These are phyloP conservation scores for Phoenix dactylifera DNA, from an alignment of 176 grass and related monocot species.

Conservation along the genomic window DNA sequence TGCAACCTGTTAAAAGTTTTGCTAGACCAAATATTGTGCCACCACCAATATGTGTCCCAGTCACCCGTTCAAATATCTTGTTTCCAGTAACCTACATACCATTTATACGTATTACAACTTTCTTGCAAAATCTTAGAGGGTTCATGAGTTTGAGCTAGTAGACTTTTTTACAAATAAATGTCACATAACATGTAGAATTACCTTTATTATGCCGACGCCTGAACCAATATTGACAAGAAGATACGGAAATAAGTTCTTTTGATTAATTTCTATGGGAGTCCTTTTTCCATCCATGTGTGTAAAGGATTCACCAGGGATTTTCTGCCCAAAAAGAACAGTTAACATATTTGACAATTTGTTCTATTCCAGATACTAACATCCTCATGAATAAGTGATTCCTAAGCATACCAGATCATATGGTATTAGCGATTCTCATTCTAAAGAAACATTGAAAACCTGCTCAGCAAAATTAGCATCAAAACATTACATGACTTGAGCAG, in stretches of 20 bases:
- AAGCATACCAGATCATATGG: too few species aligned
- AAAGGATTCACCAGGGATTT: slow-evolving; percentile 74
- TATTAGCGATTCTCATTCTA: too few species aligned
- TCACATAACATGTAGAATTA: slow-evolving; percentile 25
- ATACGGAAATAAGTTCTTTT: slow-evolving; percentile 78
- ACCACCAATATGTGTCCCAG: slow-evolving; percentile 87
- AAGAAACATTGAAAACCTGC: too few species aligned
- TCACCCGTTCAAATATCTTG: slow-evolving; percentile 84
- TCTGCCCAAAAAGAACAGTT: slow-evolving; percentile 41
- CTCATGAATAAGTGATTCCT: too few species aligned
- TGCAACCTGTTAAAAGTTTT: slow-evolving; percentile 94
- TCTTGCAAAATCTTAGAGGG: neutral
- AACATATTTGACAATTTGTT: neutral
- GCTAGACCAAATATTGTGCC: slow-evolving; percentile 95
- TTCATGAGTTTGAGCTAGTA: too few species aligned
- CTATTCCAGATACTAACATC: too few species aligned
- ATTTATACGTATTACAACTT: slow-evolving; percentile 13
- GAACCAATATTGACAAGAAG: slow-evolving; percentile 96
- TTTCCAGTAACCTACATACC: slow-evolving; percentile 75
- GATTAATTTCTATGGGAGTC: slow-evolving; percentile 43
- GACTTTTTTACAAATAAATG: neutral
- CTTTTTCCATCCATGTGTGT: slow-evolving; percentile 82
- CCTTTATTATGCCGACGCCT: slow-evolving; percentile 92
- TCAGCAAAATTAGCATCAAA: too few species aligned
- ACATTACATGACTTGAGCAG: too few species aligned